A percentile compares a stretch with the other conserved stretches of the same genome.
These are phyloP conservation scores for Phytophthora fragariaefolia DNA, from an alignment of 352 stramenopile genomes.

Conservation along the genomic window DNA sequence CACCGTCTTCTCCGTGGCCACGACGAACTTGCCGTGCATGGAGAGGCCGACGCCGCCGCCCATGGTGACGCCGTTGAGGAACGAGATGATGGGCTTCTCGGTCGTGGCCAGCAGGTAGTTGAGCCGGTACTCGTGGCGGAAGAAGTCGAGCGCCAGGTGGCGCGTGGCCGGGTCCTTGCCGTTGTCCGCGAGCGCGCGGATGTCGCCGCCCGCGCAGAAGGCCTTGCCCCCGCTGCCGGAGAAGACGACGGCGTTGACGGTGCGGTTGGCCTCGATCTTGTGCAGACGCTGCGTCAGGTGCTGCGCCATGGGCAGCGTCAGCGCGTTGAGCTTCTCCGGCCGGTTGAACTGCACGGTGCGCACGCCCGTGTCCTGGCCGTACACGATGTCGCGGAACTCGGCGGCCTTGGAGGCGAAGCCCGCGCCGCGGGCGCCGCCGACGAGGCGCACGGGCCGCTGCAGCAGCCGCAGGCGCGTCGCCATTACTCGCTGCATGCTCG, in stretches of 20 bases:
- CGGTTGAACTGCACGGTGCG: constrained; percentile 92
- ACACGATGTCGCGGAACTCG: constrained; percentile 76
- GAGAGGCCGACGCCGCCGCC: constrained; percentile 97
- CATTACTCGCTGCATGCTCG: constrained; percentile 56
- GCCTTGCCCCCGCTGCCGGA: constrained; percentile 80
- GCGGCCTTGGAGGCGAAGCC: constrained; percentile 47
- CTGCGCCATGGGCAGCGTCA: constrained; percentile 93
- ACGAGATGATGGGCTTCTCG: constrained; percentile 90
- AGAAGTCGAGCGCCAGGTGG: constrained; percentile 91
- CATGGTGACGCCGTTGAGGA: constrained; percentile 99
- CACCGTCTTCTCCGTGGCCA: constrained; percentile 97
- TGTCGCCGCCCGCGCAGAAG: constrained; percentile 97
- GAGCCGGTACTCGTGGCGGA: constrained; percentile 95
- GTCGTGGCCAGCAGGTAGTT: constrained; percentile 91
- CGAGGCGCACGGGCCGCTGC: constrained; percentile 54
- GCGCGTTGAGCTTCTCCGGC: constrained; percentile 91
- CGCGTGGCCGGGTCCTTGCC: constrained; percentile 74
- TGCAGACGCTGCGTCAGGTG: constrained; percentile 89
- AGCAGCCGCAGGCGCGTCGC: constrained; percentile 63
- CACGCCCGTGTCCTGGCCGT: constrained; percentile 78
- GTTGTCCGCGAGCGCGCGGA: constrained; percentile 91
- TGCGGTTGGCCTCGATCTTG: constrained; percentile 80
- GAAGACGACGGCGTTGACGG: constrained; percentile 86
- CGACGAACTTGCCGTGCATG: constrained; percentile 96
- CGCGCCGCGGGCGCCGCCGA: neutral